Evolutionary conservation across 371 early-diverging fungal species (phyloP).

Genomic region (Funneliformis caledonium): DNA sequence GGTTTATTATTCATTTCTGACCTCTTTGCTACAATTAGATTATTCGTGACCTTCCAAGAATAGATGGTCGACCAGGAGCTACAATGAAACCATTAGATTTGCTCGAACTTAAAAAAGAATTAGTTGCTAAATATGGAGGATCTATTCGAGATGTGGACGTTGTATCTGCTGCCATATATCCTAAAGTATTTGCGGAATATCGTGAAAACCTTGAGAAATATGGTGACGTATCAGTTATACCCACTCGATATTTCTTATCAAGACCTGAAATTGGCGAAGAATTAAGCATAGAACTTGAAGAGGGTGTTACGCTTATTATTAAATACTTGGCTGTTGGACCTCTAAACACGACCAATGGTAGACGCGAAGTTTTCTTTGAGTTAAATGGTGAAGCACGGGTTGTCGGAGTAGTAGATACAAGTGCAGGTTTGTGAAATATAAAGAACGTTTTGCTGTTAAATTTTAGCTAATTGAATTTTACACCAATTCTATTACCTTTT

Average conservation of each 20-base stretch:
- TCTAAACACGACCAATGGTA: constrained; percentile 71
- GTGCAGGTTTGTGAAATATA: constrained; percentile 47
- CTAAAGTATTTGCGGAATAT: constrained; percentile 93
- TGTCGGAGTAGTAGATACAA: constrained; percentile 69
- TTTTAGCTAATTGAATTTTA: neutral
- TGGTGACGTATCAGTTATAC: constrained; percentile 86
- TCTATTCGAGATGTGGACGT: constrained; percentile 85
- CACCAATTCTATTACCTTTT: neutral
- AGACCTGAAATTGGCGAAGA: constrained; percentile 89
- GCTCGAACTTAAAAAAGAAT: constrained; percentile 64
- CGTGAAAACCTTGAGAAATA: constrained; percentile 69
- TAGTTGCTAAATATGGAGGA: constrained; percentile 79
- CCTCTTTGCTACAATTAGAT: constrained; percentile 51
- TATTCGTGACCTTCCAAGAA: constrained; percentile 72
- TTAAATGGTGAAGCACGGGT: constrained; percentile 94
- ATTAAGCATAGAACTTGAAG: constrained; percentile 82
- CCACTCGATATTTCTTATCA: constrained; percentile 88
- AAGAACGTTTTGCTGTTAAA: neutral
- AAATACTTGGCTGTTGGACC: constrained; percentile 90
- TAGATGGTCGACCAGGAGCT: constrained; percentile 89
- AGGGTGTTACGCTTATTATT: constrained; percentile 89
- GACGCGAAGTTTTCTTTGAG: constrained; percentile 93
- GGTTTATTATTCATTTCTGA: neutral
- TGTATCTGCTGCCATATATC: constrained; percentile 89
- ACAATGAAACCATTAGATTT: constrained; percentile 81